Conservation (phyloP, 2,329 filamentous ascomycete species). For the Penicillium freii region DNA sequence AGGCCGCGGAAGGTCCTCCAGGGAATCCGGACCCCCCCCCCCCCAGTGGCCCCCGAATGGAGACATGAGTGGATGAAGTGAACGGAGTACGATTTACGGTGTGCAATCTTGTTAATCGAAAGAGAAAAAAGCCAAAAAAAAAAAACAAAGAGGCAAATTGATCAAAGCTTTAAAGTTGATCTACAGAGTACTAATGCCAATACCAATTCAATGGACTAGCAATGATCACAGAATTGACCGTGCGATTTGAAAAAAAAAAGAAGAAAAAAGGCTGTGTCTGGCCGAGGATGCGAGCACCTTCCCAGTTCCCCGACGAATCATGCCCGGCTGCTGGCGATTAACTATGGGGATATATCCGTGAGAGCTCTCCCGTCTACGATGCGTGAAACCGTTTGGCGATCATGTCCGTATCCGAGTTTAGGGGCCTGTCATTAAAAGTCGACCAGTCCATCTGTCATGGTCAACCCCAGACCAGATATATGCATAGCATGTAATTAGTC, state of each 20-base stretch:
- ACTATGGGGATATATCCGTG: neutral
- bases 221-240: constrained; percentile 3
- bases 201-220: neutral
- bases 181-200: neutral
- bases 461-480: constrained; percentile 10
- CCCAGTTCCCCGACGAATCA: constrained; percentile 23
- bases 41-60: constrained; percentile 6
- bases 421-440: neutral
- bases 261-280: neutral
- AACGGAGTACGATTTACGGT: neutral
- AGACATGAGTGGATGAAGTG: neutral
- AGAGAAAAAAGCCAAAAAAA: neutral
- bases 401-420: constrained; percentile 18
- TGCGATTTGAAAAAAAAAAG: constrained; percentile 14
- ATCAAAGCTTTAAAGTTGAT: neutral
- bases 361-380: constrained; percentile 7
- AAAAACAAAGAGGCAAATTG: constrained; percentile 4
- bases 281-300: neutral
- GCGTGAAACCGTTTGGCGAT: constrained; percentile 27
- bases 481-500: constrained; percentile 8
- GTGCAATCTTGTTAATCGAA: neutral
- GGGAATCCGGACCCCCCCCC: constrained; percentile 13
- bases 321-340: neutral
- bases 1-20: constrained; percentile 23
- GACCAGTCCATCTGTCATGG: constrained; percentile 15